Percentiles rank a stretch among this genome's conserved stretches.
Conservation (phyloP, 768 basidiomycete genomes). For the Ramaria sp. region DNA sequence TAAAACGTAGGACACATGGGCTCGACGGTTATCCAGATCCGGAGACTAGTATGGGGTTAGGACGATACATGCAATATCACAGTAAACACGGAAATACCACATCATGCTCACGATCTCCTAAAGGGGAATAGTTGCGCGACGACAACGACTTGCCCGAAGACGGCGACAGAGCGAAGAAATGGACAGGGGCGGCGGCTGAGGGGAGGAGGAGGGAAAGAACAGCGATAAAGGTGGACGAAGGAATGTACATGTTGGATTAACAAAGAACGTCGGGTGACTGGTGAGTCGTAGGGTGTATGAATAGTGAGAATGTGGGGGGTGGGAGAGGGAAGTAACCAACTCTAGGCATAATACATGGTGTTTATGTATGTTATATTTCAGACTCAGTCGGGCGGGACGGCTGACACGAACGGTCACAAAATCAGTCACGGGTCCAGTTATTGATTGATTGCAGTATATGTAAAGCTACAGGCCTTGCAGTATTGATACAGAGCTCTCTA, state of each 20-base stretch:
- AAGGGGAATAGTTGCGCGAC: background rate
- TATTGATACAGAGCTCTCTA: background rate
- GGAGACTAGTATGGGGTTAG: background rate
- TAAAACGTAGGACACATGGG: background rate
- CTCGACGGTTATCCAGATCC: background rate
- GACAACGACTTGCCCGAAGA: background rate
- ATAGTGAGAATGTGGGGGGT: background rate
- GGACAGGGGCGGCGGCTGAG: background rate
- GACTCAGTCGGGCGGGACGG: background rate
- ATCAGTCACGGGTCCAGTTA: background rate
- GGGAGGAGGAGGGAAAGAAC: background rate
- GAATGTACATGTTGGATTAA: background rate
- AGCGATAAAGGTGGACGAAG: background rate
- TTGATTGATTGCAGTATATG: background rate
- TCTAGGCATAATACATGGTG: background rate
- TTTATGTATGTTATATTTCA: background rate
- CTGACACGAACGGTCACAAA: background rate
- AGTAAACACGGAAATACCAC: background rate
- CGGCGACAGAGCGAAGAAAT: background rate
- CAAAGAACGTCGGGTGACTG: background rate
- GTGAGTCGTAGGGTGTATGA: background rate
- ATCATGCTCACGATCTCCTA: background rate
- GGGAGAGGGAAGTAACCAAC: background rate
- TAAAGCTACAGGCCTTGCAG: background rate
- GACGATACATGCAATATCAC: background rate